Percentiles rank a stretch among this genome's conserved stretches.
Conservation (phyloP, 73 alveolate genomes). For the Symbiodinium pilosum region DNA sequence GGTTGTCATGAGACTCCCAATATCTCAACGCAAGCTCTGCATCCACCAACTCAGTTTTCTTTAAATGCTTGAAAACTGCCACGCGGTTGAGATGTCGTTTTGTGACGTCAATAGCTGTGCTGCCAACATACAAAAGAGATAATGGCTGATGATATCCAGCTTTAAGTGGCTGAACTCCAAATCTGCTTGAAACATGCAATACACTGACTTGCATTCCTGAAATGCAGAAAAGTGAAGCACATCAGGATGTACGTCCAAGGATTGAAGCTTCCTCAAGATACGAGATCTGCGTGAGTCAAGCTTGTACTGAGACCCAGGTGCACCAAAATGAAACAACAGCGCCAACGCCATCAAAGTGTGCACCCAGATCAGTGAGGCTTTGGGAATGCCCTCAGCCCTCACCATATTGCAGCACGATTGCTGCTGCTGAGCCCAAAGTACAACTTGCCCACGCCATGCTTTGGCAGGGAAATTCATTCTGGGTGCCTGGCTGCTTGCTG, state of each 20-base stretch:
- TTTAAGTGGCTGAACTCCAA: background rate
- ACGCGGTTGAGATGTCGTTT: background rate
- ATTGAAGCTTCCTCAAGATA: background rate
- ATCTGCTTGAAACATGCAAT: background rate
- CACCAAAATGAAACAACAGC: background rate
- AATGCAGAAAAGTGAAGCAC: background rate
- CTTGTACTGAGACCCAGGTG: background rate
- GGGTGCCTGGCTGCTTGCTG: background rate
- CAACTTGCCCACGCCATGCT: background rate
- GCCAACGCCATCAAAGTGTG: background rate
- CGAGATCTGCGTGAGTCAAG: background rate
- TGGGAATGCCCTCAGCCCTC: background rate
- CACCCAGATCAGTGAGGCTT: background rate
- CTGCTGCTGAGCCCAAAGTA: background rate
- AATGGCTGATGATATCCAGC: background rate
- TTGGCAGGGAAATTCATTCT: background rate
- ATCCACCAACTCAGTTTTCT: background rate
- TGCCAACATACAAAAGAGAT: background rate
- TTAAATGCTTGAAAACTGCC: background rate
- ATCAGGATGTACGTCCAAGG: background rate
- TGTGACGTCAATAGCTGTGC: background rate
- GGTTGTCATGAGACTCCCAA: background rate
- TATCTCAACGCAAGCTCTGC: background rate
- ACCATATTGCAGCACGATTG: background rate
- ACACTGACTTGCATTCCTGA: background rate